Conservation (phyloP, 164 flowering plant species). For the Chimonanthus praecox region DNA sequence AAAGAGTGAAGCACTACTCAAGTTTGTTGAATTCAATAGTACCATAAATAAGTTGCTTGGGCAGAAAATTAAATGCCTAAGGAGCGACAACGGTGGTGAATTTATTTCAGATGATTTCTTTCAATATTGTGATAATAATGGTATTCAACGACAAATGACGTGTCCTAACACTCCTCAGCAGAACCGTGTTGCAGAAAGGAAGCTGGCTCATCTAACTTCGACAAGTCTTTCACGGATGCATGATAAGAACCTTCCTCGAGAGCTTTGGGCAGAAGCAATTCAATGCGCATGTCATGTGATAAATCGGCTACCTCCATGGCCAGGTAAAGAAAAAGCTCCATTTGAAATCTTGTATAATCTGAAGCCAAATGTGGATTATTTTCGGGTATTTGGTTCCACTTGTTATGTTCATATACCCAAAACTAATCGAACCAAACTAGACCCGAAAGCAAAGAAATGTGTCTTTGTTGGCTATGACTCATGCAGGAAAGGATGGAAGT, state of each 20-base stretch:
- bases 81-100: slow-evolving; percentile 14
- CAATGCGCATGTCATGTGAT: slow-evolving; percentile 19
- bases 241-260: slow-evolving; percentile 20
- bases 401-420: slow-evolving; percentile 10
- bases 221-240: slow-evolving; percentile 17
- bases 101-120: background rate
- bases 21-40: slow-evolving; percentile 5
- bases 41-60: slow-evolving; percentile 6
- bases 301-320: slow-evolving; percentile 19
- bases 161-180: slow-evolving; percentile 18
- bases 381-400: slow-evolving; percentile 13
- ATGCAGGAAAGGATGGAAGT: slow-evolving; percentile 17
- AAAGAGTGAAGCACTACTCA: slow-evolving; percentile 7
- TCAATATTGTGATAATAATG: background rate
- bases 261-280: slow-evolving; percentile 17
- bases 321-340: slow-evolving; percentile 19
- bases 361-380: slow-evolving; percentile 18
- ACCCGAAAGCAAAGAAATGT: slow-evolving; percentile 16
- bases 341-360: slow-evolving; percentile 16
- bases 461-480: slow-evolving; percentile 20
- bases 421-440: slow-evolving; percentile 17
- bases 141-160: slow-evolving; percentile 15
- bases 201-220: slow-evolving; percentile 14
- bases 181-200: slow-evolving; percentile 18
- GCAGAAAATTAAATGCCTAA: slow-evolving; percentile 9